Evolutionary conservation across 139 green algal genomes (phyloP).

Genomic region (Zygnema circumcarinatum): DNA sequence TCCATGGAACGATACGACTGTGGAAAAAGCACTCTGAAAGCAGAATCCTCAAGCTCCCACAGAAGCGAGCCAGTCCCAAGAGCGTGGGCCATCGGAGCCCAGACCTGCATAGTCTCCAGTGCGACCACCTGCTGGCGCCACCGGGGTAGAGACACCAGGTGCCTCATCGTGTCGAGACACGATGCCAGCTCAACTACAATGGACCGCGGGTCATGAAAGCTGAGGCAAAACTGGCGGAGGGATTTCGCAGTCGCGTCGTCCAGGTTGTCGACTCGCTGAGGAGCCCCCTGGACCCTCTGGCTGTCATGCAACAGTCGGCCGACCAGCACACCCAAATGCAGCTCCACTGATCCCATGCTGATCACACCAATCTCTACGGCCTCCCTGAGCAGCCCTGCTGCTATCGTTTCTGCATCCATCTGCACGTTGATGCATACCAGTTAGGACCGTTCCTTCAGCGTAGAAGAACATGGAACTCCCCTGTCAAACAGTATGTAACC

Average conservation of each 20-base stretch:
- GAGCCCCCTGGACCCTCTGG: constrained; percentile 71
- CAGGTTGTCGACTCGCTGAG: constrained; percentile 74
- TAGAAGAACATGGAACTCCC: background rate
- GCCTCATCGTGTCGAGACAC: constrained; percentile 76
- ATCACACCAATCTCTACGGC: constrained; percentile 67
- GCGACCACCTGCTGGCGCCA: constrained; percentile 64
- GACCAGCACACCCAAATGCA: constrained; percentile 67
- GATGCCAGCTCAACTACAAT: constrained; percentile 82
- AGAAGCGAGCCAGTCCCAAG: constrained; percentile 42
- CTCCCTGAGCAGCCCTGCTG: constrained; percentile 82
- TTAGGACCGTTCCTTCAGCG: constrained; percentile 36
- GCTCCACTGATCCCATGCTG: constrained; percentile 67
- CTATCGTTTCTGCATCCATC: constrained; percentile 82
- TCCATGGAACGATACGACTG: constrained; percentile 74
- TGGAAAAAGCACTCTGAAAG: constrained; percentile 82
- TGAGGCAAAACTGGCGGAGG: constrained; percentile 83
- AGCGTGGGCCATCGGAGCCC: constrained; percentile 43
- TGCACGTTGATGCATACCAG: constrained; percentile 29
- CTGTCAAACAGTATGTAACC: background rate
- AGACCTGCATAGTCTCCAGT: constrained; percentile 84
- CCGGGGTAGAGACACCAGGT: constrained; percentile 57
- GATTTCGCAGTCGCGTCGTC: constrained; percentile 83
- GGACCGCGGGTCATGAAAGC: constrained; percentile 84
- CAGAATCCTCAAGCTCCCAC: constrained; percentile 64
- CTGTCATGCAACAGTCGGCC: constrained; percentile 46